Evolutionary conservation across 768 basidiomycete species (phyloP).

Genomic region (Macrolepiota fuliginosa): DNA sequence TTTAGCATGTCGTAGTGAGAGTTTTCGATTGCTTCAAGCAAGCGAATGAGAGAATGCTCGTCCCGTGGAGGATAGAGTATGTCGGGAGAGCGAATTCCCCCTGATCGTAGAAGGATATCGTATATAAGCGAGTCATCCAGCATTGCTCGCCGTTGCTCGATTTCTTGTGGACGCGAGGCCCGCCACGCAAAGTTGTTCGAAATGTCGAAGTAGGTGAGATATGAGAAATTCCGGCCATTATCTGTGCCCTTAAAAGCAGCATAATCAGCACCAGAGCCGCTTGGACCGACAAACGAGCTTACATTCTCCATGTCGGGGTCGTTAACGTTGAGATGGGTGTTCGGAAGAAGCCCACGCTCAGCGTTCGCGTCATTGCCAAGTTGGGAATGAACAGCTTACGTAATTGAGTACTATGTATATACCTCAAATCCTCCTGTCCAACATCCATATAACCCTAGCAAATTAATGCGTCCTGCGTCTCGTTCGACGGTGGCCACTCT

Average conservation of each 20-base stretch:
- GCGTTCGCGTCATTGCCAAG: neutral
- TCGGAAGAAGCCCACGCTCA: neutral
- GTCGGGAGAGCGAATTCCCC: slow-evolving; percentile 58
- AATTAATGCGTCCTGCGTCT: no score
- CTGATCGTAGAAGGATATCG: slow-evolving; percentile 67
- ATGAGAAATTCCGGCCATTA: slow-evolving; percentile 53
- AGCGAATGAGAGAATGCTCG: slow-evolving; percentile 45
- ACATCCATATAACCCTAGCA: no score
- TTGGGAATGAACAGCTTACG: neutral
- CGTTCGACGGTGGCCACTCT: no score
- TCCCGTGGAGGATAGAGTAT: slow-evolving; percentile 69
- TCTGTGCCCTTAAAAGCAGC: neutral
- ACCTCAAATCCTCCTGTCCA: no score
- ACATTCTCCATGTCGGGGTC: slow-evolving; percentile 8
- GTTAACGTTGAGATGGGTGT: neutral
- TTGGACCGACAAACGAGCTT: neutral
- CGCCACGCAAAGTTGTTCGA: slow-evolving; percentile 60
- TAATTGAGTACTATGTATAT: neutral
- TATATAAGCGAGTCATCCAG: slow-evolving; percentile 69
- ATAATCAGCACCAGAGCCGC: neutral
- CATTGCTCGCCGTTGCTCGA: slow-evolving; percentile 58
- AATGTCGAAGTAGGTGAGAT: slow-evolving; percentile 61
- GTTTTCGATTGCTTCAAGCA: slow-evolving; percentile 59
- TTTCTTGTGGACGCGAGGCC: slow-evolving; percentile 48
- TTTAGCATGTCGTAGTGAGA: slow-evolving; percentile 74